Evolutionary conservation across 371 early-diverging fungal genomes (phyloP).

Genomic region (Blastocladiella emersonii): DNA sequence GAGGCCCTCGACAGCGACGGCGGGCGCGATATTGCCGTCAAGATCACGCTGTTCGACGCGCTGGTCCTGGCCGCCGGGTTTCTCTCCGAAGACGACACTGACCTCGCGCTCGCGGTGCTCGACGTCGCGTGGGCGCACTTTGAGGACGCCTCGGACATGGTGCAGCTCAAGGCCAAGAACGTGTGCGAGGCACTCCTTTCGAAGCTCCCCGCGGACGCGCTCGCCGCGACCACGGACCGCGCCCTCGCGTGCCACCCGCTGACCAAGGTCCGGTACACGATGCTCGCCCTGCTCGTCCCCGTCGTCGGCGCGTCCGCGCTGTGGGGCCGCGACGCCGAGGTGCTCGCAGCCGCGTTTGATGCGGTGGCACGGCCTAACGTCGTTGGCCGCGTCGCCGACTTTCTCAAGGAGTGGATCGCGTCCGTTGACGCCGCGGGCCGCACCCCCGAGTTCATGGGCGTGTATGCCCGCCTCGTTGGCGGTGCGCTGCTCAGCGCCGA

Average conservation of each 20-base stretch:
- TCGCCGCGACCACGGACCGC: neutral
- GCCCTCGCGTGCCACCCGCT: neutral
- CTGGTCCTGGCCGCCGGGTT: neutral
- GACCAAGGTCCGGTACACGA: neutral
- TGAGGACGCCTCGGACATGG: neutral
- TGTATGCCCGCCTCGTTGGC: neutral
- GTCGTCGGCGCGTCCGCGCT: neutral
- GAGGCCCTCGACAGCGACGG: neutral
- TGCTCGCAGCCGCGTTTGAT: neutral
- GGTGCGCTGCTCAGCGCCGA: neutral
- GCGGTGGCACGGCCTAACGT: neutral
- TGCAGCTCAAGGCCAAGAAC: neutral
- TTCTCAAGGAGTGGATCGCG: neutral
- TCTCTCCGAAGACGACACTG: neutral
- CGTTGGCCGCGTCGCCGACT: neutral
- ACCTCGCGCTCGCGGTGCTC: neutral
- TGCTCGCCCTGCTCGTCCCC: neutral
- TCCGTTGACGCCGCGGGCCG: no score
- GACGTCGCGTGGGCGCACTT: neutral
- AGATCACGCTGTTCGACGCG: neutral
- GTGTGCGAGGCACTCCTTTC: neutral
- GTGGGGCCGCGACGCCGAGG: neutral
- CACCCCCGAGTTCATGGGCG: neutral
- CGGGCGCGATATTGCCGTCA: neutral
- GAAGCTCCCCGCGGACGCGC: neutral